Conservation (phyloP, 2,329 filamentous ascomycete species). For the Penicillium sp. region DNA sequence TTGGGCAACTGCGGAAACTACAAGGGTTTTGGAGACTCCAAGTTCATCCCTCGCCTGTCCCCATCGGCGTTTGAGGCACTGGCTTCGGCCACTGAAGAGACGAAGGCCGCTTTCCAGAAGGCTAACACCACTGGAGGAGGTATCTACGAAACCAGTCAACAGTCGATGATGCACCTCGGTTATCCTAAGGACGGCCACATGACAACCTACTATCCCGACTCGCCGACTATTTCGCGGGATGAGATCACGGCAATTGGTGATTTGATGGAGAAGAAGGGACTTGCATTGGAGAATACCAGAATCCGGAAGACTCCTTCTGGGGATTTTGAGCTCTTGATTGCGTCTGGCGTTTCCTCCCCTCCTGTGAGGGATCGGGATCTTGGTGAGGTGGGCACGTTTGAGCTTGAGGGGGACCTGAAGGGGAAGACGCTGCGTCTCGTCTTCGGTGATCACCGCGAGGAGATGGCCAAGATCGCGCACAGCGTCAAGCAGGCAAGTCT, state of each 20-base stretch:
- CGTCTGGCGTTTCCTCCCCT: slow-evolving; percentile 60
- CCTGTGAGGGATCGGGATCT: slow-evolving; percentile 64
- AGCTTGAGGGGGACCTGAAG: slow-evolving; percentile 57
- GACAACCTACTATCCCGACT: slow-evolving; percentile 79
- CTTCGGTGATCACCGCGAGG: slow-evolving; percentile 69
- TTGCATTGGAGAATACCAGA: slow-evolving; percentile 72
- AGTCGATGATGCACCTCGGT: slow-evolving; percentile 68
- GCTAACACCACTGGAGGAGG: slow-evolving; percentile 58
- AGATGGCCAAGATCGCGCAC: slow-evolving; percentile 65
- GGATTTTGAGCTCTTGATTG: slow-evolving; percentile 69
- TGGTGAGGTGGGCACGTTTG: slow-evolving; percentile 61
- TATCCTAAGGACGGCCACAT: slow-evolving; percentile 71
- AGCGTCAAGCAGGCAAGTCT: slow-evolving; percentile 65
- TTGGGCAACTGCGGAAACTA: slow-evolving; percentile 80
- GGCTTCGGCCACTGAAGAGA: slow-evolving; percentile 57
- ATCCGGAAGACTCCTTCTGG: slow-evolving; percentile 63
- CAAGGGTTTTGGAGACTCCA: slow-evolving; percentile 81
- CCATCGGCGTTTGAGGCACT: slow-evolving; percentile 63
- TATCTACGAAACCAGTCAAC: slow-evolving; percentile 65
- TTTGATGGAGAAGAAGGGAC: slow-evolving; percentile 67
- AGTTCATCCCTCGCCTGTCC: slow-evolving; percentile 71
- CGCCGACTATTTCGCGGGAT: slow-evolving; percentile 66
- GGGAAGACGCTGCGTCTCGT: slow-evolving; percentile 67
- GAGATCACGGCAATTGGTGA: slow-evolving; percentile 71
- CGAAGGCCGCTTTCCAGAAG: slow-evolving; percentile 61